Evolutionary conservation across 148 eudicot species (phyloP).

Genomic region (Heliosperma pusillum): DNA sequence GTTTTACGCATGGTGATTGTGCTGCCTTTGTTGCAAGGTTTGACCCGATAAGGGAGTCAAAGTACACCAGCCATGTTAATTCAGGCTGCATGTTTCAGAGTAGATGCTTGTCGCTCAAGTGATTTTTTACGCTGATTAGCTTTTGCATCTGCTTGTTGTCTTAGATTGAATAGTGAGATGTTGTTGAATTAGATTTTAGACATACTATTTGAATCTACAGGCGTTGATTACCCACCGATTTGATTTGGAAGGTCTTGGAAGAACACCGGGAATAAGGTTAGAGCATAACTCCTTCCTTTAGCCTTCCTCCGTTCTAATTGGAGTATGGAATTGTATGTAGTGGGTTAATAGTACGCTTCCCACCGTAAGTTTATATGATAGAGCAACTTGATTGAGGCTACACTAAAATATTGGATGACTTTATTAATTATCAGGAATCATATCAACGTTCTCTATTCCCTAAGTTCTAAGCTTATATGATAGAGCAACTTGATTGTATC

Average conservation of each 20-base stretch:
- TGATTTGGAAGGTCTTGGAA: conserved; percentile 90
- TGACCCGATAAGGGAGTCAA: conserved; percentile 71
- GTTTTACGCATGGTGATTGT: no score
- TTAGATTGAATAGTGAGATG: neutral
- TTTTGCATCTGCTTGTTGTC: neutral
- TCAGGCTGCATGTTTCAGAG: conserved; percentile 99
- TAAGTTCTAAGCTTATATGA: conserved; percentile 41
- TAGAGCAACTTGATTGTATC: no score
- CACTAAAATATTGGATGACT: conserved; percentile 63
- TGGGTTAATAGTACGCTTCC: conserved; percentile 6
- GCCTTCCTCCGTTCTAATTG: neutral
- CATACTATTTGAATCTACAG: conserved; percentile 34
- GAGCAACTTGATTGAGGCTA: conserved; percentile 71
- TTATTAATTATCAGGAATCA: conserved; percentile 80
- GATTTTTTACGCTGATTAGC: conserved; percentile 10
- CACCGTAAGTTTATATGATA: conserved; percentile 13
- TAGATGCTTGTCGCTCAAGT: conserved; percentile 97
- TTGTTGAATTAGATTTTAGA: neutral
- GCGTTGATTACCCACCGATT: conserved; percentile 67
- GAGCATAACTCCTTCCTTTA: neutral
- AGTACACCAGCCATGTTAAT: conserved; percentile 79
- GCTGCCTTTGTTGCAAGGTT: conserved; percentile 36
- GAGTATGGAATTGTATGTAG: neutral
- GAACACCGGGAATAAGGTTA: conserved; percentile 60
- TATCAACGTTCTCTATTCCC: conserved; percentile 75